Percentiles rank a stretch among this genome's conserved stretches.
These are phyloP conservation scores for Cryptococcus sp. DNA, from an alignment of 1,284 basidiomycete genomes.

Conservation along the genomic window DNA sequence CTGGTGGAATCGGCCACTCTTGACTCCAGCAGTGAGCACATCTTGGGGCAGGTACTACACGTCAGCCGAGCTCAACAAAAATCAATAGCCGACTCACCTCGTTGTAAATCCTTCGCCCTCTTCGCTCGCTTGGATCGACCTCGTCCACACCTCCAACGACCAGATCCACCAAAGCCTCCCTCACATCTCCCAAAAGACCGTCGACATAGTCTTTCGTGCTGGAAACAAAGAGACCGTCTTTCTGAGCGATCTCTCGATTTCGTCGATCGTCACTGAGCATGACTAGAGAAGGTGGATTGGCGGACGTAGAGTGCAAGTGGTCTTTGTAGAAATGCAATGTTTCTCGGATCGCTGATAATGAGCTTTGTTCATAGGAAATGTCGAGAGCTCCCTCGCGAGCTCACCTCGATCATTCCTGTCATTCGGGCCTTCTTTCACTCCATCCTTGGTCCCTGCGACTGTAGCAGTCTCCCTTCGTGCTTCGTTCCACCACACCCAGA, in stretches of 20 bases:
- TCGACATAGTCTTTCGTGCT: constrained; percentile 75
- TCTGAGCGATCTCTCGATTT: constrained; percentile 70
- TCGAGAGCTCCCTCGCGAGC: too few relatives aligned
- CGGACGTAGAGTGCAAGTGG: constrained; percentile 59
- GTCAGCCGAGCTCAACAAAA: constrained; percentile 2
- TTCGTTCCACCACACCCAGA: constrained; percentile 89
- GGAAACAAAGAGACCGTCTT: constrained; percentile 59
- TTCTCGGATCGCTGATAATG: constrained; percentile 66
- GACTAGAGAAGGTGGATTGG: constrained; percentile 59
- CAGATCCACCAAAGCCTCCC: constrained; percentile 65
- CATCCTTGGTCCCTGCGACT: constrained; percentile 20
- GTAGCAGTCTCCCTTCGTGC: constrained; percentile 58
- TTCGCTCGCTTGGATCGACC: constrained; percentile 44
- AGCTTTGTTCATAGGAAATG: background rate
- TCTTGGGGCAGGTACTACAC: constrained; percentile 73
- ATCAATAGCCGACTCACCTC: constrained; percentile 54
- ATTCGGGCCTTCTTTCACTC: constrained; percentile 55
- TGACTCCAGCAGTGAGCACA: constrained; percentile 74
- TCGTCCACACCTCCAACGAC: constrained; percentile 60
- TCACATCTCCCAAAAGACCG: constrained; percentile 54
- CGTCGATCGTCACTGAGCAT: constrained; percentile 85
- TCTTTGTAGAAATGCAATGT: constrained; percentile 76
- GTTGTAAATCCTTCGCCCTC: constrained; percentile 62
- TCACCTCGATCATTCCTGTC: constrained; percentile 86
- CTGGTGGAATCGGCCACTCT: constrained; percentile 75